Evolutionary conservation across 1,284 basidiomycete species (phyloP).

Genomic region (Neolentinus lepideus): DNA sequence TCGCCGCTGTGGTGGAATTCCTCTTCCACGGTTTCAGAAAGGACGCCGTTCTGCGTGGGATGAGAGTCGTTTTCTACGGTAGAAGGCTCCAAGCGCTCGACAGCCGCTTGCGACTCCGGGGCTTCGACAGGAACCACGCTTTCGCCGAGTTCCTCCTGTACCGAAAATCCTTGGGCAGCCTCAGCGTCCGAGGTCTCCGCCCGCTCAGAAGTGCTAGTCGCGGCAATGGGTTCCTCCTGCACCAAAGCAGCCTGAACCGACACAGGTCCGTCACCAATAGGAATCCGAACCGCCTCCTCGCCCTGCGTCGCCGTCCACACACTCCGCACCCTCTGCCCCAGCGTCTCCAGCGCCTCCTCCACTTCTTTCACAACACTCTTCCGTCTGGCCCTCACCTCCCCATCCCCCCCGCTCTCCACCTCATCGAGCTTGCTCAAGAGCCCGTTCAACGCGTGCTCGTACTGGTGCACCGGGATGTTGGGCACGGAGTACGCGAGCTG

Average conservation of each 20-base stretch:
- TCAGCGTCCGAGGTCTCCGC: no score
- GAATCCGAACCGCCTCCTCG: background rate
- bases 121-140: background rate
- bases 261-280: background rate
- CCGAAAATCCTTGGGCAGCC: no score
- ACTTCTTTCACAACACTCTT: conserved; percentile 46
- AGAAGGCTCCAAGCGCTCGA: no score
- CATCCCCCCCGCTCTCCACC: conserved; percentile 48
- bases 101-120: background rate
- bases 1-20: no score
- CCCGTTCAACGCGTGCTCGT: conserved; percentile 46
- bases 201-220: background rate
- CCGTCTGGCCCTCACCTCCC: conserved; percentile 36
- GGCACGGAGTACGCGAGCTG: conserved; percentile 39
- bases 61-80: no score
- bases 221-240: background rate
- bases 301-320: background rate
- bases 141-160: background rate
- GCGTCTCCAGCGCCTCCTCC: conserved; percentile 32
- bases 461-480: conserved; percentile 52
- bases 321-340: background rate
- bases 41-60: no score
- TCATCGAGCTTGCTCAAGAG: conserved; percentile 49
- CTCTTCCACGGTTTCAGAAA: no score
- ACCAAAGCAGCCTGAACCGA: background rate